Evolutionary conservation across 495 filamentous ascomycete species (phyloP).

Genomic region (Tuber brumale): DNA sequence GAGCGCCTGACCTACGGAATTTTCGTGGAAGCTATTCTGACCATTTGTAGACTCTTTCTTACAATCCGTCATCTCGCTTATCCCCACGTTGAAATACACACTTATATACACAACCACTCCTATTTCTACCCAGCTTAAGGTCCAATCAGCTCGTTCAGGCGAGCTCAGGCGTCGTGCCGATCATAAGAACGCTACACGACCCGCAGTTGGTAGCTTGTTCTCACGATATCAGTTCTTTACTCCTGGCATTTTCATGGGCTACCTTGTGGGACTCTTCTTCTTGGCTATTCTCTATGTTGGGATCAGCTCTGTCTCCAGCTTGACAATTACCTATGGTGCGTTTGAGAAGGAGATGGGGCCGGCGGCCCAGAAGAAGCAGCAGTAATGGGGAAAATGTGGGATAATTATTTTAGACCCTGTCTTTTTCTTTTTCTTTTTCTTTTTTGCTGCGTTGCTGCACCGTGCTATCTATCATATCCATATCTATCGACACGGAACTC

Average conservation of each 20-base stretch:
- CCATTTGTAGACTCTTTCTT: conserved; percentile 53
- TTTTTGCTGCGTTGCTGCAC: conserved; percentile 1
- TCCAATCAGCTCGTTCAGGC: conserved; percentile 8
- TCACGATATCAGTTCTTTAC: conserved; percentile 87
- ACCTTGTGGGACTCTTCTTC: conserved; percentile 62
- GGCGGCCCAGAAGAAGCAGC: conserved; percentile 72
- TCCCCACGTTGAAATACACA: conserved; percentile 54
- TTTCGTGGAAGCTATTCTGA: conserved; percentile 2
- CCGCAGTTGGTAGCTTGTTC: conserved; percentile 60
- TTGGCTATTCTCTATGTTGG: conserved; percentile 70
- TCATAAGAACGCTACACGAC: conserved; percentile 41
- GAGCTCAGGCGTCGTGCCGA: conserved; percentile 45
- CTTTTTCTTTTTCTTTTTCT: background rate
- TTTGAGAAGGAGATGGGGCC: conserved; percentile 96
- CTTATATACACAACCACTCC: conserved; percentile 58
- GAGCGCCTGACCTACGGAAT: background rate
- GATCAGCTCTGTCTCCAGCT: conserved; percentile 64
- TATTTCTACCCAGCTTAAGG: conserved; percentile 9
- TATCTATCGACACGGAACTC: background rate
- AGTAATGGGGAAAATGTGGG: conserved; percentile 24
- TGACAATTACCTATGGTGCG: conserved; percentile 83
- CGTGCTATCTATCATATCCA: background rate
- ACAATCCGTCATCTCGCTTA: conserved; percentile 51
- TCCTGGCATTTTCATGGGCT: conserved; percentile 78
- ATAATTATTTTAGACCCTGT: background rate